Evolutionary conservation across 2,329 filamentous ascomycete genomes (phyloP), one percentile per base, ranked within the genome.

Genomic region (Cladophialophora carrionii): DNA sequence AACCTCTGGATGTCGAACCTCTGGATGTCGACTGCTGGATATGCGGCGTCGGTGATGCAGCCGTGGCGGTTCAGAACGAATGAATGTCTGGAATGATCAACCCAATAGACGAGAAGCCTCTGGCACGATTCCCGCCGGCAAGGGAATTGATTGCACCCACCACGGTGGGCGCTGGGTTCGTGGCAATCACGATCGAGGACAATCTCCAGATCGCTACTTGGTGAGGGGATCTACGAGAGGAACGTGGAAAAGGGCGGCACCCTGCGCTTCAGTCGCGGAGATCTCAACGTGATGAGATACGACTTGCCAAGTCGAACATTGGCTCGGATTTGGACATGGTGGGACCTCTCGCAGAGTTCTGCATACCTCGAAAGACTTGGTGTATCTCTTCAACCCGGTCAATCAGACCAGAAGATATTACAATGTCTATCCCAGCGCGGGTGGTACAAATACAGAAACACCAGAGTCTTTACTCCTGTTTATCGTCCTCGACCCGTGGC

Each of bases 401-500:
- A n/a, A n/a, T 43, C 37, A 43, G 37, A 43, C 37, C 37, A n/a
- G 34, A 43, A 43, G 37, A 43, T 43, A 8, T 43, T 43, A 43
- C 37, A 43, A 14, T n/a, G 59, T 46, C 26, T 55, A 54, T 24
- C 51, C 54, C 48, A 54, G 22, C n/a, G 14, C 12, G 43, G 41
- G 20, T 54, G 52, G 37, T 65, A 61, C 49, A 65, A 55, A 57
- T 56, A 61, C 53, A 55, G 57, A 26, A n/a, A 34, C 17, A 17
- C 41, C 29, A 29, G 26, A 4, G 52, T 2, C 24, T 41, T 65
- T 61, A 69, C 41, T 71, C 69, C 55, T 67, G 43, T 46, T 70
- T 71, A 48, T 72, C 70, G 22, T 72, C 70, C 64, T 72, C 70
- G 22, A 72, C 70, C 43, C 66, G 62, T 9, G 70, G 70, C 51